A percentile compares a stretch with the other conserved stretches of the same genome.
Evolutionary conservation across 2,329 filamentous ascomycete species (phyloP).

Genomic region (Chaetothyriales sp.): DNA sequence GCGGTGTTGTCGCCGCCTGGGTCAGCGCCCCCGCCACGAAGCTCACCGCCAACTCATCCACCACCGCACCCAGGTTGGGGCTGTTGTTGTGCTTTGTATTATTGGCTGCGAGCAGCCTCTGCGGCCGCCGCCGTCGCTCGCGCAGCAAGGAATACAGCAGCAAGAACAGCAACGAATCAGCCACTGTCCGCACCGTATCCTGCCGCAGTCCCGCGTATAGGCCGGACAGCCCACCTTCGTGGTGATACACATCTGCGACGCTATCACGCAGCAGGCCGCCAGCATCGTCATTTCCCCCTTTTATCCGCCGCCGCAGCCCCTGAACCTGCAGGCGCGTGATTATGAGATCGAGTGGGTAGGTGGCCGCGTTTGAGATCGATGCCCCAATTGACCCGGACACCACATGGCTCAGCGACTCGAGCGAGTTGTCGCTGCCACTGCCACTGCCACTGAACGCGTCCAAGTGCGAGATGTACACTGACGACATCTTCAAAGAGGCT

Average conservation of each 20-base stretch:
- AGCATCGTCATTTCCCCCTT: conserved; percentile 26
- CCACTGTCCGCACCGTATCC: conserved; percentile 51
- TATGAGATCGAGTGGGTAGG: conserved; percentile 70
- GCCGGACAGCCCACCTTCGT: conserved; percentile 53
- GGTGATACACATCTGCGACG: conserved; percentile 48
- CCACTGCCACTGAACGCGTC: conserved; percentile 26
- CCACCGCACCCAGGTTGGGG: conserved; percentile 20
- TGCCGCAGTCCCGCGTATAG: conserved; percentile 54
- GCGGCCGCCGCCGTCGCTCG: conserved; percentile 16
- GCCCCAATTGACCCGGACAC: conserved; percentile 64
- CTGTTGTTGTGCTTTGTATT: conserved; percentile 10
- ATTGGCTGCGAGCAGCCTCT: conserved; percentile 28
- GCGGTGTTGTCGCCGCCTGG: conserved; percentile 61
- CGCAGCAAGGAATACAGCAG: conserved; percentile 54
- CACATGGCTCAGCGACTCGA: conserved; percentile 61
- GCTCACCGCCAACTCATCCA: conserved; percentile 62
- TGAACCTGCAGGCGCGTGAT: conserved; percentile 73
- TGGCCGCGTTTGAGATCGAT: conserved; percentile 59
- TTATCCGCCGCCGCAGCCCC: conserved; percentile 38
- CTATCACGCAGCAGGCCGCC: conserved; percentile 57
- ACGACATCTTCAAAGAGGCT: neutral
- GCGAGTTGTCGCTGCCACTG: conserved; percentile 35
- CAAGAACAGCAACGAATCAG: conserved; percentile 76
- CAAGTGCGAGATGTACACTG: conserved; percentile 26
- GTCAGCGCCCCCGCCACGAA: conserved; percentile 59